These are phyloP conservation scores for Teratosphaeria nubilosa DNA, from an alignment of 2,329 filamentous ascomycete species.

Conservation along the genomic window DNA sequence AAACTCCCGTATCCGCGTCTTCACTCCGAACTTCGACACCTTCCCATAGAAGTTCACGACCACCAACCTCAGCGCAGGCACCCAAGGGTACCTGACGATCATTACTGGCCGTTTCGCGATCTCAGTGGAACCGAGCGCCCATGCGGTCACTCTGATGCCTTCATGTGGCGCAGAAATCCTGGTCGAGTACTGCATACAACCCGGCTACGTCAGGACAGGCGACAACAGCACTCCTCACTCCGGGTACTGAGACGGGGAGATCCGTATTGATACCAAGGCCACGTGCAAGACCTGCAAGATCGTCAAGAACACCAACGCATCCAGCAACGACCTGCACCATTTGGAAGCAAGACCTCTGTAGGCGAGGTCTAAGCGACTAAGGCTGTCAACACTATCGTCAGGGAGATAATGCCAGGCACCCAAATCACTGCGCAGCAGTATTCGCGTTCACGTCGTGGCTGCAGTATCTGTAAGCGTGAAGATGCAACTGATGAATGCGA, in stretches of 20 bases:
- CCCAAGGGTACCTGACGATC: not conserved
- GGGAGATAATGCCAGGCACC: not conserved
- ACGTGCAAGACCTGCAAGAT: not conserved
- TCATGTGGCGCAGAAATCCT: not conserved
- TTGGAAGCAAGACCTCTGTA: too few relatives aligned
- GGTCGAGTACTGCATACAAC: not conserved
- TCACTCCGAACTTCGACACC: not conserved
- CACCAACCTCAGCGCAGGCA: not conserved
- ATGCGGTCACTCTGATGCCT: not conserved
- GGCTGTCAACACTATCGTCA: too few relatives aligned
- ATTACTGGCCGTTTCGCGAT: not conserved
- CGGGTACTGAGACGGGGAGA: not conserved
- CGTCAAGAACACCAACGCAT: not conserved
- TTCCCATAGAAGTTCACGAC: not conserved
- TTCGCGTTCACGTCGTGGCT: too few relatives aligned
- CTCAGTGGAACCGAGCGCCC: not conserved
- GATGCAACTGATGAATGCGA: too few relatives aligned
- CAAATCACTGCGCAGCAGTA: not conserved
- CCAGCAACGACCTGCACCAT: not conserved
- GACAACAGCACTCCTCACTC: not conserved
- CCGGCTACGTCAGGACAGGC: not conserved
- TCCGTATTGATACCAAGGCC: not conserved
- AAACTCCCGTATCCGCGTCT: not conserved
- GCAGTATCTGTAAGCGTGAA: too few relatives aligned
- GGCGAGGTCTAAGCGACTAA: not conserved